Base-by-base conservation (phyloP, 345 rosid genomes). In the Camelina neglecta region DNA sequence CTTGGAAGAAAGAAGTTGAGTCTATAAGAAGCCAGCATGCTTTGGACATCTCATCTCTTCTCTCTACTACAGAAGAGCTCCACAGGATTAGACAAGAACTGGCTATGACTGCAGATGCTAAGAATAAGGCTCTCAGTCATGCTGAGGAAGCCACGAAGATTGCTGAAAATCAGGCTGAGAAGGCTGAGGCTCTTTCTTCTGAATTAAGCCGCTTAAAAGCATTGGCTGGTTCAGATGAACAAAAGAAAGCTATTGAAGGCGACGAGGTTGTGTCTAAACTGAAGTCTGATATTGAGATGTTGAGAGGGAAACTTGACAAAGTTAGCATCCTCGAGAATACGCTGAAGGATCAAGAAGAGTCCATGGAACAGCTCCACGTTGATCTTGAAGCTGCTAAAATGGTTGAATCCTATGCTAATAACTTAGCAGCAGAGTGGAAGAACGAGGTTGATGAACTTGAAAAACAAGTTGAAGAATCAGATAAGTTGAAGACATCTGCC, bases 121-220 rank as follows among this genome's bases (percentile, higher is more conserved):
- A 93, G 84, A 85, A 90, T 76, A 90, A 93, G 79, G 98, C 97
- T 5, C 65, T 93, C 72, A 84, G 79, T 82, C 94, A 91, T 77
- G 98, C 98, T 2, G 96, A 91, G 73, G 93, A 91, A 74, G 98
- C 96, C 1, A 88, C 97, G 6, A 93, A 87, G 85, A 87, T 91
- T 24, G 97, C 98, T 26, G 98, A 93, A 87, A 85, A 83, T 69
- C 96, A 91, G 68, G 91, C 81, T 2, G 93, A 86, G 76, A 90
- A 91, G 81, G 93, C 77, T 59, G 96, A 91, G 76, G 60, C 80
- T 81, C 97, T 93, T 63, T 86, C 96, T 0, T 81, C 85, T 56
- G 96, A 93, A 62, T 65, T 91, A 78, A 69, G 80, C 59, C 82
- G 74, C 53, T 73, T 93, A 75, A 91, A 86, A 79, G 86, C 83